Evolutionary conservation across 2,329 filamentous ascomycete genomes (phyloP), one percentile per base, ranked within the genome.

Genomic region (Aspergillus sp.): DNA sequence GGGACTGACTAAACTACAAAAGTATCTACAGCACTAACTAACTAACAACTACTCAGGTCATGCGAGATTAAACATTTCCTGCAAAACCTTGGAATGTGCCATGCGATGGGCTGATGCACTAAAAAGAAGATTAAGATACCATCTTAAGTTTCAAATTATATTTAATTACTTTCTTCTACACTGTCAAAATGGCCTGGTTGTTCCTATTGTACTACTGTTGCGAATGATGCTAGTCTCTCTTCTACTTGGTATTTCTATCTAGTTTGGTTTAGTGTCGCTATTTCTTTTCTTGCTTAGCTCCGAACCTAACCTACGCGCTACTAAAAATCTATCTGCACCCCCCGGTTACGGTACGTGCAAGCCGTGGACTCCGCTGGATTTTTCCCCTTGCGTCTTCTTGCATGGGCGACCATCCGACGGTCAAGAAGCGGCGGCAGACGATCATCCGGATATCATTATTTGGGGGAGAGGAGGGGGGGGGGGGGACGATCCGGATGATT

Each of bases 311-410:
- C 47, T 49, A 49, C 47, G 25, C 13, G 15, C 25, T 23, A 49
- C 47, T 50, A 50, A 25, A 5, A 7, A 49, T 38, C 4, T 49
- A 57, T 38, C 53, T 39, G n/a, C 47, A 53, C 23, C 45, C 13
- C 7, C 12, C 47, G 17, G 47, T 15, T 15, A 23, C 28, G 47
- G 57, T 60, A 60, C 63, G 62, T 63, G 58, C 62, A 63, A 36
- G 56, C 56, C 60, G 58, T 65, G 63, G 63, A 59, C 62, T 58
- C 57, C 52, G 58, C 58, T 56, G 45, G 58, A 61, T 65, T 36
- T 36, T 36, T 62, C 64, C 65, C 67, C 67, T 68, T 69, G 66
- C 67, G 59, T 65, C 62, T 23, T 28, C 55, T 36, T 66, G 62
- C 62, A 66, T 59, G 53, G 30, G 32, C 23, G 39, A 60, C 32